phyloP scores from a whole-genome alignment of 2,329 filamentous ascomycete genomes.

The Macrophomina phaseolina region DNA sequence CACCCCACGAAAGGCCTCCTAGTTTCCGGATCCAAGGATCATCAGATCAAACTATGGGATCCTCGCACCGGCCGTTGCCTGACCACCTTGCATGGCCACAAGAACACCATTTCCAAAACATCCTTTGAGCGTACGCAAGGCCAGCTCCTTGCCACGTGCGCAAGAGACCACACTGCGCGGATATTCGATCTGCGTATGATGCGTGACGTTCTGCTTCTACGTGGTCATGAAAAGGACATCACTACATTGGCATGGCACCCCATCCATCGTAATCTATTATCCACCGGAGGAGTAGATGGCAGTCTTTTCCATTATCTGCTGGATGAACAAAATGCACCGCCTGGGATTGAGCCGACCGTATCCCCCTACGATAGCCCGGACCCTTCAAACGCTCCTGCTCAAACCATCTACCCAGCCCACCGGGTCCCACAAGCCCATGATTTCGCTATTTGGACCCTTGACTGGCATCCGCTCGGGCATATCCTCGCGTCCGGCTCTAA shows the following conservation, averaged over 20 bases:
- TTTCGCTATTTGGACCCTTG: conserved; percentile 94
- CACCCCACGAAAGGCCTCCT: conserved; percentile 93
- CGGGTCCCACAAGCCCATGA: conserved; percentile 87
- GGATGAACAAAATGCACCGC: conserved; percentile 87
- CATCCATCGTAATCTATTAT: conserved; percentile 85
- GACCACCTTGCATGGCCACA: conserved; percentile 94
- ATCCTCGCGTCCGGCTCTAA: conserved; percentile 95
- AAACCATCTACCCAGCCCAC: conserved; percentile 92
- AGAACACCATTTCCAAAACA: conserved; percentile 94
- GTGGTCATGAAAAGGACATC: conserved; percentile 95
- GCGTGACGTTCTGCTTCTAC: conserved; percentile 92
- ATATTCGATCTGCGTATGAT: conserved; percentile 98
- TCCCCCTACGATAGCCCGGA: conserved; percentile 87
- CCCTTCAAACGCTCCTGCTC: conserved; percentile 77
- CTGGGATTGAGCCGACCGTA: conserved; percentile 71
- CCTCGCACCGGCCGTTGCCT: conserved; percentile 88
- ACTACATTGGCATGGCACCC: conserved; percentile 94
- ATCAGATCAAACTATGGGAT: conserved; percentile 97
- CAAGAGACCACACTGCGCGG: conserved; percentile 88
- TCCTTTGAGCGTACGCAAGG: conserved; percentile 86
- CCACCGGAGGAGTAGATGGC: conserved; percentile 88
- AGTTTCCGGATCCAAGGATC: conserved; percentile 96
- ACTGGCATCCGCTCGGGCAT: conserved; percentile 97
- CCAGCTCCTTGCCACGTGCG: conserved; percentile 86
- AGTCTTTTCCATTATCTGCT: conserved; percentile 93